A percentile compares a stretch with the other conserved stretches of the same genome.
These are phyloP conservation scores for Arthroderma sp. DNA, from an alignment of 2,329 filamentous ascomycete genomes.

Conservation along the genomic window DNA sequence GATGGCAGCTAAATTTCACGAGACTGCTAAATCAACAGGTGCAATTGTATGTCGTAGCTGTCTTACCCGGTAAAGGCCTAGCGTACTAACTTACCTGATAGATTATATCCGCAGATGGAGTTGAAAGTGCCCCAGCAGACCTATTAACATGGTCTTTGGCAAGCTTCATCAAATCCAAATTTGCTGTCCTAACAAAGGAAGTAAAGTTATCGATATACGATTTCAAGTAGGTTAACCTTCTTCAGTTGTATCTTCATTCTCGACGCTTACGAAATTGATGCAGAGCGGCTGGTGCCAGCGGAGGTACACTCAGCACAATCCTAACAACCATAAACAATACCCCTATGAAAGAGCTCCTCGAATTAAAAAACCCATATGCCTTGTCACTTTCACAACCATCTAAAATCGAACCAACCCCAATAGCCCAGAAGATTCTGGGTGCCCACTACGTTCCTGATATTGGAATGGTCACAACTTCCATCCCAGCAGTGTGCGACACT, in stretches of 20 bases:
- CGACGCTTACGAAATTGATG: slow-evolving; percentile 2
- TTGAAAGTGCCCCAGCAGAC: slow-evolving; percentile 50
- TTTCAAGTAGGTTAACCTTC: slow-evolving; percentile 29
- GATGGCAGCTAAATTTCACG: slow-evolving; percentile 49
- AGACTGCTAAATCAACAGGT: slow-evolving; percentile 43
- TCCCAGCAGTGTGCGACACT: slow-evolving; percentile 40
- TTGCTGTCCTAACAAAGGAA: slow-evolving; percentile 37
- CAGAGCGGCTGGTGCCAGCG: slow-evolving; percentile 32
- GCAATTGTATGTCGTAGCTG: slow-evolving; percentile 39
- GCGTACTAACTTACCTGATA: slow-evolving; percentile 15
- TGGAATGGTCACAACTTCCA: slow-evolving; percentile 43
- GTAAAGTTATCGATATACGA: slow-evolving; percentile 42
- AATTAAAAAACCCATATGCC: slow-evolving; percentile 38
- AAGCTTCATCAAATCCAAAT: slow-evolving; percentile 38
- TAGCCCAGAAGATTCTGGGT: slow-evolving; percentile 32
- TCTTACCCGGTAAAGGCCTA: not conserved
- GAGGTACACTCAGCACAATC: slow-evolving; percentile 53
- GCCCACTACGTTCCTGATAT: slow-evolving; percentile 42
- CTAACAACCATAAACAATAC: slow-evolving; percentile 24
- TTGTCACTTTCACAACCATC: slow-evolving; percentile 23
- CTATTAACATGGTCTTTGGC: slow-evolving; percentile 40
- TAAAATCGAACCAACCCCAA: slow-evolving; percentile 12
- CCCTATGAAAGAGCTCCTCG: slow-evolving; percentile 34
- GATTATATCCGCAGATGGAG: slow-evolving; percentile 47
- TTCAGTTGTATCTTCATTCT: not conserved